A percentile compares a stretch with the other conserved stretches of the same genome.
phyloP scores from a whole-genome alignment of 2,329 filamentous ascomycete species.

The Reticulascus tulasneorum region DNA sequence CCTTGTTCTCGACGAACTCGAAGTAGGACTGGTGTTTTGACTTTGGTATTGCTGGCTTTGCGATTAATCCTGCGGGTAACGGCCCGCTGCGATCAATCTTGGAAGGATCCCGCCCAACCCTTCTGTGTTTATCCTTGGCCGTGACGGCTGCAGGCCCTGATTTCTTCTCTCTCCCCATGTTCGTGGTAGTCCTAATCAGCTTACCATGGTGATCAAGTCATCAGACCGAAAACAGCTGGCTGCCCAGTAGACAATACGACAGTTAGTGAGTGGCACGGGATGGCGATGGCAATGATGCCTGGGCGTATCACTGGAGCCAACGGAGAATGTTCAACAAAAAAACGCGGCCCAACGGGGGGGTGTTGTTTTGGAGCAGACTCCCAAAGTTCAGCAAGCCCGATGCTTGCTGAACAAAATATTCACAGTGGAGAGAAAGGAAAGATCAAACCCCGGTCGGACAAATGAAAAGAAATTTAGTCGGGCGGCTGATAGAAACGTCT shows the following conservation, averaged over 20 bases:
- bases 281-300: no score
- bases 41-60: constrained; percentile 35
- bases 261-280: neutral
- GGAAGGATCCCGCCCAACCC: constrained; percentile 5
- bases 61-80: constrained; percentile 28
- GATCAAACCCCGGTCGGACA: no score
- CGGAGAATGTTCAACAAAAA: no score
- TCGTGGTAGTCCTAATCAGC: constrained; percentile 5
- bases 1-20: constrained; percentile 60
- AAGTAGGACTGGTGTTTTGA: constrained; percentile 59
- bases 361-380: no score
- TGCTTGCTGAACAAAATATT: no score
- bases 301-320: no score
- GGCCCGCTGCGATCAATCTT: constrained; percentile 25
- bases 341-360: no score
- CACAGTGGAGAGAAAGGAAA: no score
- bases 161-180: constrained; percentile 17
- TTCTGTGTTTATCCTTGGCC: constrained; percentile 14
- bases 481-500: no score
- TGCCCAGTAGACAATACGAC: no score
- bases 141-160: constrained; percentile 5
- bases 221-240: constrained; percentile 1
- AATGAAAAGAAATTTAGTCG: no score
- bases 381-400: no score
- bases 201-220: constrained; percentile 13